phyloP scores from a whole-genome alignment of 1,284 basidiomycete genomes.

The Apiotrichum mycotoxinovorans region DNA sequence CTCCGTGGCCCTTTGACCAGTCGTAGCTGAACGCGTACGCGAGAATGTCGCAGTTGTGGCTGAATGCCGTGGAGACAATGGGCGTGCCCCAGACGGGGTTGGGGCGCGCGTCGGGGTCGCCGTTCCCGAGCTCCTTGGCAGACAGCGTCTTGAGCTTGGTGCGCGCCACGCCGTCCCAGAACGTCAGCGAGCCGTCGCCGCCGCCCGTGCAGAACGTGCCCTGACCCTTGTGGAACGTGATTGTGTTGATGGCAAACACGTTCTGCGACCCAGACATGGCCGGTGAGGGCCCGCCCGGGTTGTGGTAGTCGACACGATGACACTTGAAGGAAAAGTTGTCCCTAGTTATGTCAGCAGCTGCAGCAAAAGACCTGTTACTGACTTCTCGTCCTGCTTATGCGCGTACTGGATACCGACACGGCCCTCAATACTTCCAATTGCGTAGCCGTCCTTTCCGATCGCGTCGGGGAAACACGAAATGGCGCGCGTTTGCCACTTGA shows the following conservation, averaged over 20 bases:
- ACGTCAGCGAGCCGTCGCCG: slow-evolving; percentile 50
- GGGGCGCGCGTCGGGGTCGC: slow-evolving; percentile 62
- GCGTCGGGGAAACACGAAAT: slow-evolving; percentile 72
- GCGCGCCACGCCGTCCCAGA: slow-evolving; percentile 58
- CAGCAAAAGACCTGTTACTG: slow-evolving; percentile 14
- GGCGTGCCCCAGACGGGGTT: slow-evolving; percentile 38
- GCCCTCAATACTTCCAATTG: slow-evolving; percentile 91
- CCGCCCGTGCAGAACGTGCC: slow-evolving; percentile 94
- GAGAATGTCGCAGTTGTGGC: slow-evolving; percentile 78
- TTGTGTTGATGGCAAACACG: slow-evolving; percentile 87
- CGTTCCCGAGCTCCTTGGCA: slow-evolving; percentile 63
- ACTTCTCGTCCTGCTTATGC: slow-evolving; percentile 33
- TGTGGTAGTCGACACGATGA: slow-evolving; percentile 68
- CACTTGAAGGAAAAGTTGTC: slow-evolving; percentile 96
- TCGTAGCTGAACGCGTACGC: slow-evolving; percentile 87
- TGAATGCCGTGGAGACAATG: slow-evolving; percentile 66
- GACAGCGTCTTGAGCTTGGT: slow-evolving; percentile 67
- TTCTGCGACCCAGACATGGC: slow-evolving; percentile 55
- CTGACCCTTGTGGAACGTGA: slow-evolving; percentile 84
- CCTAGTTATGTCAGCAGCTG: no score
- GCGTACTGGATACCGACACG: slow-evolving; percentile 87
- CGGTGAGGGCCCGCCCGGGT: slow-evolving; percentile 32
- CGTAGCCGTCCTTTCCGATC: slow-evolving; percentile 65
- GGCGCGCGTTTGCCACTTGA: slow-evolving; percentile 92
- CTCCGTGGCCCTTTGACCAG: slow-evolving; percentile 84